phyloP scores from a whole-genome alignment of 768 basidiomycete species.

The Paxillus involutus region DNA sequence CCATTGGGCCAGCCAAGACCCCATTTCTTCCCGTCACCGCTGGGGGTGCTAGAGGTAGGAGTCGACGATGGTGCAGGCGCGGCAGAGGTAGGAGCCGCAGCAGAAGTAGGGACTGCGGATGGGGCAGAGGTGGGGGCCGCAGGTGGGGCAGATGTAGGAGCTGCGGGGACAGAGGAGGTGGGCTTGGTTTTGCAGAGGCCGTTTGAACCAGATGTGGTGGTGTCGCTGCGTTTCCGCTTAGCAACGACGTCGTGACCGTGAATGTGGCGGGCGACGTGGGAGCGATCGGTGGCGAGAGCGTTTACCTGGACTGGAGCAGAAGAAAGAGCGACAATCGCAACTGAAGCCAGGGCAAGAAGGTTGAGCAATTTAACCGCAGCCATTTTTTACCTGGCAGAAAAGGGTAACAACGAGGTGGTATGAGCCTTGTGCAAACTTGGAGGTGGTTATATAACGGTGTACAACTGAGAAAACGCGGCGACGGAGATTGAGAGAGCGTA shows the following conservation, averaged over 20 bases:
- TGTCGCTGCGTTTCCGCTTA: conserved; percentile 48
- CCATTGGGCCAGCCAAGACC: conserved; percentile 67
- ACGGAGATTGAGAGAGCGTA: conserved; percentile 24
- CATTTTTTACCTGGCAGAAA: conserved; percentile 33
- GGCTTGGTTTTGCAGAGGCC: conserved; percentile 62
- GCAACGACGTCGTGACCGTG: conserved; percentile 46
- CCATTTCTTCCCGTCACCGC: conserved; percentile 40
- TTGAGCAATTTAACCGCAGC: conserved; percentile 52
- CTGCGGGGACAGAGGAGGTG: conserved; percentile 24
- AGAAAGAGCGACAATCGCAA: conserved; percentile 56
- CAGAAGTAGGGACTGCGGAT: conserved; percentile 14
- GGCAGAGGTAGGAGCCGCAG: conserved; percentile 13
- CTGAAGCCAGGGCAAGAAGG: conserved; percentile 55
- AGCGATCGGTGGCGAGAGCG: conserved; percentile 47
- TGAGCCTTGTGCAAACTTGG: neutral
- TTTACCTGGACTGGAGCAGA: conserved; percentile 45
- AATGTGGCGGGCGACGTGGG: conserved; percentile 45
- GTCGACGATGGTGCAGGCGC: conserved; percentile 15
- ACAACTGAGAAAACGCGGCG: neutral
- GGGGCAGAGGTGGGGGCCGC: conserved; percentile 2
- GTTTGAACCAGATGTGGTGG: conserved; percentile 16
- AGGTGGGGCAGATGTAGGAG: conserved; percentile 9
- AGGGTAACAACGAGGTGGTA: conserved; percentile 3
- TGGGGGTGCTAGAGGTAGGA: conserved; percentile 18
- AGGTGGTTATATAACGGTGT: conserved; percentile 21